Evolutionary conservation across 306 rosid species (phyloP).

Genomic region (Gillenia trifoliata): DNA sequence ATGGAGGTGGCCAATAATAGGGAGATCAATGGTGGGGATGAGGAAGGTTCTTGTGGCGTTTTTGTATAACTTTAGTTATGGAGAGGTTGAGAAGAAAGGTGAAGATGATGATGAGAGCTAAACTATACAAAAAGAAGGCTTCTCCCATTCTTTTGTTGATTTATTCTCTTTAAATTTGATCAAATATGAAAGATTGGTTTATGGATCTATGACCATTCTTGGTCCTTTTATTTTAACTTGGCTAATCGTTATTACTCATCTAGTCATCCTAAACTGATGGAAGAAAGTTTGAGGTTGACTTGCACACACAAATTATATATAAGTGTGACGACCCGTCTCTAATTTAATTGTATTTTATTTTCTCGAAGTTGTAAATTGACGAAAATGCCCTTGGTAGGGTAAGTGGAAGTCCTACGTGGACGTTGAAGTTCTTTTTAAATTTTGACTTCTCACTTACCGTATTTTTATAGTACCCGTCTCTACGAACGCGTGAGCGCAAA

Average conservation of each 20-base stretch:
- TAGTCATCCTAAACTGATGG: background rate
- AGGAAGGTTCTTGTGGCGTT: conserved; percentile 18
- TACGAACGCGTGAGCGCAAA: no score
- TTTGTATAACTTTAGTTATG: background rate
- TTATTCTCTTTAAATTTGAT: background rate
- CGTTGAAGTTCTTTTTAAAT: no score
- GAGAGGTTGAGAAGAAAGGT: background rate
- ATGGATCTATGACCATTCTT: background rate
- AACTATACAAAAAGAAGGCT: background rate
- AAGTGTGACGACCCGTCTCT: no score
- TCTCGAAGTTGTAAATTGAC: no score
- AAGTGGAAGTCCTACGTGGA: no score
- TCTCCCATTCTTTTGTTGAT: background rate
- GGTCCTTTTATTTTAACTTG: background rate
- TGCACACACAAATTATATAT: no score
- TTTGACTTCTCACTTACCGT: no score
- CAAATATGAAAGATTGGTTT: background rate
- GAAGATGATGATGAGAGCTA: background rate
- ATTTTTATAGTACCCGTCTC: no score
- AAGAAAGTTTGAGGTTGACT: background rate
- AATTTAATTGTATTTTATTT: no score
- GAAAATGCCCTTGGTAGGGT: no score
- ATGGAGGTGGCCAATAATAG: conserved; percentile 41
- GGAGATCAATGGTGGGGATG: conserved; percentile 24
- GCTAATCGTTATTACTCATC: background rate